phyloP scores from a whole-genome alignment of 139 green algal species.

The Tetradesmus obliquus region DNA sequence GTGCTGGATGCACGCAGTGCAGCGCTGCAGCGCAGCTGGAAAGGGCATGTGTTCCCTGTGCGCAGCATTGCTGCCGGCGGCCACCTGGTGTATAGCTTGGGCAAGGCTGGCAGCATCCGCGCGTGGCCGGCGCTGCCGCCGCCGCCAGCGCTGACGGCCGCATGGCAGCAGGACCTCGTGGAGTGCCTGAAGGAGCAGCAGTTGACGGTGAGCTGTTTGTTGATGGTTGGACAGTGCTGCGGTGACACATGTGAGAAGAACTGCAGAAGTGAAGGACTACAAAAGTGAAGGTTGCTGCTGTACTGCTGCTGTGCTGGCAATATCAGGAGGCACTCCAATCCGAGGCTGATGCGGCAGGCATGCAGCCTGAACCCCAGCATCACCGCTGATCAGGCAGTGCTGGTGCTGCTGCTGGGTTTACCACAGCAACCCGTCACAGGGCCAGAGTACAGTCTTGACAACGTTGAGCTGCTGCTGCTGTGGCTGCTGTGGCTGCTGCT shows the following conservation, averaged over 20 bases:
- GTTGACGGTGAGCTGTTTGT: not conserved
- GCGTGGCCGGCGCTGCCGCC: slow-evolving; percentile 65
- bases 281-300: not conserved
- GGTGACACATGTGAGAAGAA: not conserved
- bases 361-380: too few species aligned
- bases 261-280: not conserved
- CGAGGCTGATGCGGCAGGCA: too few species aligned
- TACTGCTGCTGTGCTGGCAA: not conserved
- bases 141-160: not conserved
- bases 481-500: not conserved
- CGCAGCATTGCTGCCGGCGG: slow-evolving; percentile 58
- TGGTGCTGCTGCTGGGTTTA: too few species aligned
- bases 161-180: slow-evolving; percentile 37
- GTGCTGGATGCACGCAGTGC: slow-evolving; percentile 34
- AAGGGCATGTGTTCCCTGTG: slow-evolving; percentile 66
- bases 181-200: slow-evolving; percentile 5
- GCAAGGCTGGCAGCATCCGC: slow-evolving; percentile 70
- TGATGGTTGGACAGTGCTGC: not conserved
- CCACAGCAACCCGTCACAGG: not conserved
- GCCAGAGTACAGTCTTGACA: not conserved
- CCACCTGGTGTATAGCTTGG: slow-evolving; percentile 70
- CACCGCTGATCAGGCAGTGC: too few species aligned
- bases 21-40: slow-evolving; percentile 51
- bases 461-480: not conserved
- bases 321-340: too few species aligned